phyloP scores from a whole-genome alignment of 1,139 yeast species.

The Pichia kudriavzevii region DNA sequence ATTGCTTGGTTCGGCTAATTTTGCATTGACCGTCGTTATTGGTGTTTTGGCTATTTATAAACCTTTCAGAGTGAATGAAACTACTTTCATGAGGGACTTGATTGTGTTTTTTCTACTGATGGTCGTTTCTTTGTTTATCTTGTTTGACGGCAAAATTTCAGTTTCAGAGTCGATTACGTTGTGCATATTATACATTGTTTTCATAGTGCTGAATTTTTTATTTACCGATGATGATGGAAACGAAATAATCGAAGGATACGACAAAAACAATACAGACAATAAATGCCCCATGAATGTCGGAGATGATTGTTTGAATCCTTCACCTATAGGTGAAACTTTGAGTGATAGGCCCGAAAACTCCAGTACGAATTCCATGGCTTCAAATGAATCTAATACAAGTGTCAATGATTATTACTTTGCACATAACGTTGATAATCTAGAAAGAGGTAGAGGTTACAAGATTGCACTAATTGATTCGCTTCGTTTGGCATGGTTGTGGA shows the following conservation, averaged over 20 bases:
- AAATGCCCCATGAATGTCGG: no score
- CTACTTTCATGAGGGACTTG: constrained; percentile 38
- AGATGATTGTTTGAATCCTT: no score
- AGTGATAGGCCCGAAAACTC: neutral
- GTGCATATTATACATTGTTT: constrained; percentile 34
- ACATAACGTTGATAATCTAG: constrained; percentile 23
- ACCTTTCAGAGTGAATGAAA: constrained; percentile 49
- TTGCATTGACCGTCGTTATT: constrained; percentile 66
- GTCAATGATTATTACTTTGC: constrained; percentile 16
- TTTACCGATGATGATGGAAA: constrained; percentile 13
- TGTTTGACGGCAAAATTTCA: constrained; percentile 46
- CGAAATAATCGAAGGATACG: neutral
- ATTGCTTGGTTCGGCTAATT: constrained; percentile 75
- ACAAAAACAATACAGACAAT: neutral
- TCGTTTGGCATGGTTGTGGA: constrained; percentile 19
- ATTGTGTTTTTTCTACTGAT: constrained; percentile 20
- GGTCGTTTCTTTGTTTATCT: constrained; percentile 33
- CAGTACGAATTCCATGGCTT: neutral
- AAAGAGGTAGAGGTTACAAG: constrained; percentile 21
- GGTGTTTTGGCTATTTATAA: constrained; percentile 65
- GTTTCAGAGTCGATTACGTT: constrained; percentile 39
- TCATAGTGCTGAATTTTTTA: constrained; percentile 29
- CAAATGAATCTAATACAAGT: constrained; percentile 9
- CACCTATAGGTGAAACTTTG: neutral
- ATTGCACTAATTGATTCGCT: constrained; percentile 26